A percentile compares a stretch with the other conserved stretches of the same genome.
Conservation (phyloP, 2,329 filamentous ascomycete genomes). For the Trichoderma sp. region DNA sequence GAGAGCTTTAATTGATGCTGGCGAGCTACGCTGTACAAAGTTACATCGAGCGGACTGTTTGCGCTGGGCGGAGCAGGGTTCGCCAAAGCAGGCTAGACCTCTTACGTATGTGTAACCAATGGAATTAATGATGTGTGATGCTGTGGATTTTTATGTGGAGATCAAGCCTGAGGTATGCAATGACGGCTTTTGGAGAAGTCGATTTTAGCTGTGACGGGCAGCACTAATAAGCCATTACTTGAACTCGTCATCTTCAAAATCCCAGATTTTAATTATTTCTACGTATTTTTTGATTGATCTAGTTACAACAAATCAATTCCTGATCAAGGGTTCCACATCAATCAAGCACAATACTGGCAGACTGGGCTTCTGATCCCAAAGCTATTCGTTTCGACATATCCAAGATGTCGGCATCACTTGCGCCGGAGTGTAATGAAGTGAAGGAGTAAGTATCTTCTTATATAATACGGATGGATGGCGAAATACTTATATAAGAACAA, state of each 20-base stretch:
- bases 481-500: background rate
- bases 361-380: background rate
- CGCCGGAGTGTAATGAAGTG: constrained; percentile 90
- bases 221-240: background rate
- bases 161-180: constrained; percentile 18
- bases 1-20: constrained; percentile 24
- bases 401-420: constrained; percentile 88
- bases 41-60: constrained; percentile 4
- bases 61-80: constrained; percentile 7
- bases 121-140: constrained; percentile 2
- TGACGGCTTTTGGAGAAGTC: background rate
- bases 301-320: background rate
- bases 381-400: background rate
- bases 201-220: background rate
- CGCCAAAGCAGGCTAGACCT: background rate
- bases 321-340: background rate
- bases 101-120: constrained; percentile 10
- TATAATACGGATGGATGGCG: background rate
- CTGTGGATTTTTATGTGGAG: background rate
- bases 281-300: background rate
- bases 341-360: background rate
- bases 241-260: background rate
- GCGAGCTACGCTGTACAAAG: background rate
- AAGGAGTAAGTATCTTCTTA: constrained; percentile 72
- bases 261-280: too few relatives aligned